Base-by-base conservation (phyloP, 495 filamentous ascomycete species). In the Apodospora peruviana region DNA sequence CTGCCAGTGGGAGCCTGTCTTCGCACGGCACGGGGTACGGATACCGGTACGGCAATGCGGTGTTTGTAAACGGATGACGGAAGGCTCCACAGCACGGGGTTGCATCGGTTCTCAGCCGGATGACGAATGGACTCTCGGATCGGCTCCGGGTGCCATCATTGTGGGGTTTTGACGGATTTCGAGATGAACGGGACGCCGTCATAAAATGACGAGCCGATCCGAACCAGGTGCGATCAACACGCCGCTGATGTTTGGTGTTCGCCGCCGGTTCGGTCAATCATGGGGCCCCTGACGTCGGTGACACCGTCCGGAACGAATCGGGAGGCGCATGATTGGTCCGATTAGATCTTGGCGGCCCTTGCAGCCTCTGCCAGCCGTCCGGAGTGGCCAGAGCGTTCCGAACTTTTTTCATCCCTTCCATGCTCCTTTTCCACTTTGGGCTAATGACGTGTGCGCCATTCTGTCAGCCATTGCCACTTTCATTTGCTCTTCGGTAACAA, bases 371-470 rank as follows among this genome's bases (percentile, higher is more conserved):
- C 14, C 27, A 32, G 27, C 27, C 27, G 7, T 32, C n/a, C n/a
- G n/a, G n/a, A n/a, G n/a, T n/a, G 52, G 24, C 47, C 35, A 32
- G 23, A n/a, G 27, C 24, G 36, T 50, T 50, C 41, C 52, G 46
- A 55, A 4, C 5, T 32, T 47, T 55, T 46, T 46, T 48, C 40
- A 34, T 4, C 16, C 10, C 17, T 10, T 9, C 14, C n/a, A 27
- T 29, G 19, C 40, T n/a, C 20, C 4, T 12, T 44, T 12, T 16
- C 42, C 21, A 11, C 2, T 21, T 51, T 38, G 39, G 32, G 48
- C 19, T 39, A 48, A 19, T n/a, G n/a, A n/a, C n/a, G n/a, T n/a
- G n/a, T n/a, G n/a, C n/a, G 5, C 24, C 22, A 5, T 21, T 38
- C 11, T 17, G 27, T 32, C 27, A 32, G 27, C 27, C 27, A 7